phyloP scores from a whole-genome alignment of 2,329 filamentous ascomycete genomes.

The Arthroderma sp. region DNA sequence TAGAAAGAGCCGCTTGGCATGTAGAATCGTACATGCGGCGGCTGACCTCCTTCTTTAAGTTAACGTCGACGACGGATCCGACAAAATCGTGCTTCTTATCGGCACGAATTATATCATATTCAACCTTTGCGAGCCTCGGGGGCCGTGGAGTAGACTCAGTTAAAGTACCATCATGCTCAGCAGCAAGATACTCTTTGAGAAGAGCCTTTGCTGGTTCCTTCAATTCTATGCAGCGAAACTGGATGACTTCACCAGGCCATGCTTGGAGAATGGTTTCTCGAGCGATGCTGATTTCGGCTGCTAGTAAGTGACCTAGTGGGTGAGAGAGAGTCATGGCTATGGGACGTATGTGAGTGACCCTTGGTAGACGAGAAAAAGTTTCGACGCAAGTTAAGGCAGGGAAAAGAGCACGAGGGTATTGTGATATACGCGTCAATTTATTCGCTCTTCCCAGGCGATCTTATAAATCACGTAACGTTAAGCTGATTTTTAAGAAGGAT shows the following conservation, averaged over 20 bases:
- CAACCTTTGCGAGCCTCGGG: conserved; percentile 38
- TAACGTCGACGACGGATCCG: conserved; percentile 41
- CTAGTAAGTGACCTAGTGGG: conserved; percentile 43
- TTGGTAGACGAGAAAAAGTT: no score
- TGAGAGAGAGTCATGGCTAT: conserved; percentile 21
- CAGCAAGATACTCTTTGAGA: conserved; percentile 35
- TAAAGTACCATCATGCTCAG: conserved; percentile 31
- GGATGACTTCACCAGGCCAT: conserved; percentile 24
- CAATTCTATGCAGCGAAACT: conserved; percentile 40
- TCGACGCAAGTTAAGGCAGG: no score
- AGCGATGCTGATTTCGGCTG: conserved; percentile 41
- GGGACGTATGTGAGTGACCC: not conserved
- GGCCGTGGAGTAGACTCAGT: conserved; percentile 29
- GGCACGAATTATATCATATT: conserved; percentile 33
- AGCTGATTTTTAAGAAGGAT: no score
- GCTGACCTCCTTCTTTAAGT: conserved; percentile 26
- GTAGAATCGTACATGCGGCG: conserved; percentile 37
- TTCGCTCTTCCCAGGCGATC: no score
- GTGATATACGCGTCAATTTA: no score
- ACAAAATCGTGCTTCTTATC: conserved; percentile 39
- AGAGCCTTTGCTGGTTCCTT: conserved; percentile 38
- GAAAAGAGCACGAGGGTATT: no score
- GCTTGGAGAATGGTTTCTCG: conserved; percentile 36
- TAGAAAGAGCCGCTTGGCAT: conserved; percentile 35
- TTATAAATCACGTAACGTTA: no score